Evolutionary conservation across 768 basidiomycete genomes (phyloP).

Genomic region (Mrakia gelida): DNA sequence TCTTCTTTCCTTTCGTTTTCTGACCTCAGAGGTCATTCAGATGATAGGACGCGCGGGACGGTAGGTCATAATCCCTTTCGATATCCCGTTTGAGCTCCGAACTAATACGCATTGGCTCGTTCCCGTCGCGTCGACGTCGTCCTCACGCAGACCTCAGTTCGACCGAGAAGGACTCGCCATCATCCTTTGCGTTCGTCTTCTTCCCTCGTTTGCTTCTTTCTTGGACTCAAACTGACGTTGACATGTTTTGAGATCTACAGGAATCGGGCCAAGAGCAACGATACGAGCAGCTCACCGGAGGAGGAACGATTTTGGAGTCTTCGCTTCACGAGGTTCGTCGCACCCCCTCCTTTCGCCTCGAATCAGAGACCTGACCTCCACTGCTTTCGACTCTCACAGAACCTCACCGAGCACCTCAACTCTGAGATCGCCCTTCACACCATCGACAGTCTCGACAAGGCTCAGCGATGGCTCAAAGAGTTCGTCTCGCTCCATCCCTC

Average conservation of each 20-base stretch:
- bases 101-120: no score
- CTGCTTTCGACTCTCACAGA: constrained; percentile 57
- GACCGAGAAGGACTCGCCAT: constrained; percentile 79
- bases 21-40: constrained; percentile 42
- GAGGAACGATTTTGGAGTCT: constrained; percentile 76
- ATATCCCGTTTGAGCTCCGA: no score
- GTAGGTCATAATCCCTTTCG: no score
- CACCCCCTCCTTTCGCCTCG: background rate
- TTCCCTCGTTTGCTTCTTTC: background rate
- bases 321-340: constrained; percentile 42
- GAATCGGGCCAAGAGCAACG: constrained; percentile 57
- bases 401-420: constrained; percentile 85
- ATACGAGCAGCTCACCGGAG: constrained; percentile 39
- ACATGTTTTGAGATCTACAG: background rate
- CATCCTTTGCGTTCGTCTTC: constrained; percentile 64
- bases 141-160: constrained; percentile 60
- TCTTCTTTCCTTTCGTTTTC: background rate
- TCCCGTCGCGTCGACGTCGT: no score
- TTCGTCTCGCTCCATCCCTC: constrained; percentile 16
- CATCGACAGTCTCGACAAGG: constrained; percentile 63
- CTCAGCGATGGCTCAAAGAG: constrained; percentile 64
- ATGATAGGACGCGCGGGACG: constrained; percentile 89
- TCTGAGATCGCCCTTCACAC: constrained; percentile 86
- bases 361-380: background rate
- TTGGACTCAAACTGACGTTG: background rate